Evolutionary conservation across 2,329 filamentous ascomycete genomes (phyloP).

Genomic region (Fusarium neocosmosporiellum): DNA sequence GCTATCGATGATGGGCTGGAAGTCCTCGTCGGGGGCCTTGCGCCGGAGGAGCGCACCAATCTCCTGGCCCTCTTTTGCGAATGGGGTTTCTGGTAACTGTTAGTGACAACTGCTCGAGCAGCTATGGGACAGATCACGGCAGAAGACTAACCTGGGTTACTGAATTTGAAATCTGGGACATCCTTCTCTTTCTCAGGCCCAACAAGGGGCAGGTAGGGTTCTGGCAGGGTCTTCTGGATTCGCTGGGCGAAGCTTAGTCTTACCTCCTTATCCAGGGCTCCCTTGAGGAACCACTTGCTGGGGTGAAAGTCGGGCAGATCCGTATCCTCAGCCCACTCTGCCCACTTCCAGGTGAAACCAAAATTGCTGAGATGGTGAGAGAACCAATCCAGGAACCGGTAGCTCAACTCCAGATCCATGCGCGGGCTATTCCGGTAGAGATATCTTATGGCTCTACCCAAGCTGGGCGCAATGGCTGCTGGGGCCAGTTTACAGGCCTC

Average conservation of each 20-base stretch:
- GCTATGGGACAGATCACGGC: background rate
- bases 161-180: slow-evolving; percentile 94
- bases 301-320: slow-evolving; percentile 81
- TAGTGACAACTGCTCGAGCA: background rate
- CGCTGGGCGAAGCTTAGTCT: slow-evolving; percentile 95
- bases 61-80: slow-evolving; percentile 85
- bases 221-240: slow-evolving; percentile 92
- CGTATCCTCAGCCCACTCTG: slow-evolving; percentile 93
- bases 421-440: slow-evolving; percentile 84
- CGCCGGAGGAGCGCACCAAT: slow-evolving; percentile 82
- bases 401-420: slow-evolving; percentile 87
- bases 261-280: slow-evolving; percentile 95
- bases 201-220: slow-evolving; percentile 84
- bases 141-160: slow-evolving; percentile 72
- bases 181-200: slow-evolving; percentile 92
- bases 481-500: slow-evolving; percentile 97
- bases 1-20: slow-evolving; percentile 81
- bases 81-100: slow-evolving; percentile 74
- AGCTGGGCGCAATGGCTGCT: slow-evolving; percentile 92
- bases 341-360: slow-evolving; percentile 99
- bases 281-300: slow-evolving; percentile 92
- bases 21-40: slow-evolving; percentile 87
- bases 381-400: slow-evolving; percentile 97
- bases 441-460: slow-evolving; percentile 92
- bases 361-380: slow-evolving; percentile 98